Conservation (phyloP, 2,329 filamentous ascomycete species). For the Exophiala sp. region DNA sequence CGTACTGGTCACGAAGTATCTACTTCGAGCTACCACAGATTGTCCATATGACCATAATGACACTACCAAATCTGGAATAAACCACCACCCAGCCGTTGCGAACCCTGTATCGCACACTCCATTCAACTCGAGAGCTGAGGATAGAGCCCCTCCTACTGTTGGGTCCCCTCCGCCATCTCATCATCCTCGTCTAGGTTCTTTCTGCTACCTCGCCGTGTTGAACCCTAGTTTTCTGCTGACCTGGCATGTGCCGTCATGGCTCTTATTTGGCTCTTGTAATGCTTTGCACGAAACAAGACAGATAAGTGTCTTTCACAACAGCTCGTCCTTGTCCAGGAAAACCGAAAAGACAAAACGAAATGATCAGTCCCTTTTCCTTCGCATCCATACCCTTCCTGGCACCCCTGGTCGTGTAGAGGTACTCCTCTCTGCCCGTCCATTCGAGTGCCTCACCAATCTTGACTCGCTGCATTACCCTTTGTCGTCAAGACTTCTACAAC, state of each 20-base stretch:
- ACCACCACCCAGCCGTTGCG: neutral
- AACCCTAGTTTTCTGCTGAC: neutral
- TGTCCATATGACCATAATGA: conserved; percentile 8
- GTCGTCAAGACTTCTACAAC: conserved; percentile 2
- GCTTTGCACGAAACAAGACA: neutral
- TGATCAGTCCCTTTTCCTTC: conserved; percentile 6
- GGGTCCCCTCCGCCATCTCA: neutral
- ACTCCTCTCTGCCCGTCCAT: conserved; percentile 1
- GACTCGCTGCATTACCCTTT: neutral
- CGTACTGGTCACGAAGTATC: conserved; percentile 11
- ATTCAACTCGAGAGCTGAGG: no score
- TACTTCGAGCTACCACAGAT: conserved; percentile 1
- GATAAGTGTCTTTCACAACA: neutral
- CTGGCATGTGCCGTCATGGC: conserved; percentile 14
- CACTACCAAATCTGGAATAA: neutral
- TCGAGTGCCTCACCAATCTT: neutral
- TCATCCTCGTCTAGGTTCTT: no score
- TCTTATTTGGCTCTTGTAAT: conserved; percentile 5
- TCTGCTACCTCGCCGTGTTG: no score
- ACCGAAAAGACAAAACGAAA: neutral
- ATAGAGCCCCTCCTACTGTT: conserved; percentile 1
- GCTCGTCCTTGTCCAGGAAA: neutral
- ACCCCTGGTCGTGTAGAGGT: neutral
- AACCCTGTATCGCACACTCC: conserved; percentile 2
- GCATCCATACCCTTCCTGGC: neutral